These are phyloP conservation scores for Mycena metata DNA, from an alignment of 768 basidiomycete species.

Conservation along the genomic window DNA sequence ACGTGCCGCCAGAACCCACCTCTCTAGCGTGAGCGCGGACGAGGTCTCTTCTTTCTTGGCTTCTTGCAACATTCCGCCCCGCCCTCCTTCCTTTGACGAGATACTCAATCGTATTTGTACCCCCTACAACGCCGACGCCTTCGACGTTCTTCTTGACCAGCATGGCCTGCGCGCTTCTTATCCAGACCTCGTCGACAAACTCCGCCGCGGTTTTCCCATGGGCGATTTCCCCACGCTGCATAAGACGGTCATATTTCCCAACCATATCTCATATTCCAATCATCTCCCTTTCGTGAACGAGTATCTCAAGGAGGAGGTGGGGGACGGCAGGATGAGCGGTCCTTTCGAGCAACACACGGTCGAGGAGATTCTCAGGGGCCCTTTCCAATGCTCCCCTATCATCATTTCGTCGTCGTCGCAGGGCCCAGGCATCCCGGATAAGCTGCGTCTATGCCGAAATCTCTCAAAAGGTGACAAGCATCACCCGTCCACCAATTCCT, in stretches of 20 bases:
- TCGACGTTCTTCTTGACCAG: slow-evolving; percentile 25
- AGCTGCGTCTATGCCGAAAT: slow-evolving; percentile 10
- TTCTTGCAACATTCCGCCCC: background rate
- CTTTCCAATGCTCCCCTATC: slow-evolving; percentile 37
- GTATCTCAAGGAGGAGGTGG: slow-evolving; percentile 40
- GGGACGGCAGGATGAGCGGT: slow-evolving; percentile 41
- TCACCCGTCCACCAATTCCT: background rate
- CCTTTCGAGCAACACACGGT: slow-evolving; percentile 30
- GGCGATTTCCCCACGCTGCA: slow-evolving; percentile 10
- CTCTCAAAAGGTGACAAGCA: background rate
- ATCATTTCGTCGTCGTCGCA: slow-evolving; percentile 33
- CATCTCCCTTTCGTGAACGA: slow-evolving; percentile 6
- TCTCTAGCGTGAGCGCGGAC: too few relatives aligned
- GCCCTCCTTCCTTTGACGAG: background rate
- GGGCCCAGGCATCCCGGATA: slow-evolving; percentile 26
- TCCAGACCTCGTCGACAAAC: slow-evolving; percentile 37
- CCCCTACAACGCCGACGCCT: slow-evolving; percentile 39
- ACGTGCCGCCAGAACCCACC: too few relatives aligned
- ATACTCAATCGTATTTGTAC: slow-evolving; percentile 26
- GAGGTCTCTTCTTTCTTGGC: slow-evolving; percentile 25
- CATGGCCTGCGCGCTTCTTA: slow-evolving; percentile 27
- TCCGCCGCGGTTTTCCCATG: slow-evolving; percentile 22
- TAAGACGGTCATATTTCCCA: slow-evolving; percentile 37
- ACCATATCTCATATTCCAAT: too few relatives aligned
- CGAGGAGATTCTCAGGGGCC: slow-evolving; percentile 30